Conservation (phyloP, 2,329 filamentous ascomycete genomes). For the Hymenotorrendiella dingleyae region DNA sequence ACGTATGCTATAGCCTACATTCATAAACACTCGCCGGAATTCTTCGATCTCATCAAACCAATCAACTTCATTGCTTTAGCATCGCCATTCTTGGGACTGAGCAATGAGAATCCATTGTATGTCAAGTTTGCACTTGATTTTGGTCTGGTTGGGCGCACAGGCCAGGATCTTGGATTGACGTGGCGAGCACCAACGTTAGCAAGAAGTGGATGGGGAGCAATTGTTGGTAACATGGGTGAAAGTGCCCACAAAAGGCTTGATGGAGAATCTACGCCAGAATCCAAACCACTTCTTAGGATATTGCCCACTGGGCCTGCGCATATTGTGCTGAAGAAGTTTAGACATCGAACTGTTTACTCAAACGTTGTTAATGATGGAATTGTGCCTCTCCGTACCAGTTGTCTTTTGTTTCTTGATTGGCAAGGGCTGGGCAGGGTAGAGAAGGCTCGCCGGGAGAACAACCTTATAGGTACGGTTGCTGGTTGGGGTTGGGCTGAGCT, state of each 20-base stretch:
- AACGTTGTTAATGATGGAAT: slow-evolving; percentile 98
- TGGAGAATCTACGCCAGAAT: slow-evolving; percentile 62
- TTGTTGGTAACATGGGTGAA: slow-evolving; percentile 75
- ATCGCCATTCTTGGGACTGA: slow-evolving; percentile 82
- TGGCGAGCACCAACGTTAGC: slow-evolving; percentile 87
- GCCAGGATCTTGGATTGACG: slow-evolving; percentile 88
- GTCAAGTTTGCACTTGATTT: slow-evolving; percentile 96
- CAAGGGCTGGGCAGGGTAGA: slow-evolving; percentile 88
- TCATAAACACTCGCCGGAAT: slow-evolving; percentile 87
- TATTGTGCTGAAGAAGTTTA: slow-evolving; percentile 77
- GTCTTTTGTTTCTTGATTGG: slow-evolving; percentile 95
- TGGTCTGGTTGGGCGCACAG: slow-evolving; percentile 90
- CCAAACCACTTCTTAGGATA: slow-evolving; percentile 84
- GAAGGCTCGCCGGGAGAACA: slow-evolving; percentile 87
- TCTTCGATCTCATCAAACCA: slow-evolving; percentile 80
- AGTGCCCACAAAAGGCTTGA: slow-evolving; percentile 55
- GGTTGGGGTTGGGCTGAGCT: slow-evolving; percentile 94
- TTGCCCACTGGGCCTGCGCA: slow-evolving; percentile 89
- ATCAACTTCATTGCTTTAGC: slow-evolving; percentile 88
- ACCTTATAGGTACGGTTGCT: slow-evolving; percentile 85
- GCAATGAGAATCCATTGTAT: slow-evolving; percentile 96
- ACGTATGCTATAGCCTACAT: slow-evolving; percentile 96
- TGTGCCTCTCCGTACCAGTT: slow-evolving; percentile 89
- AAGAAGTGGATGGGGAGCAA: slow-evolving; percentile 79
- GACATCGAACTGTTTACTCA: slow-evolving; percentile 87